These are phyloP conservation scores for Sistotremastrum niveocremeum DNA, from an alignment of 768 basidiomycete genomes.

Conservation along the genomic window DNA sequence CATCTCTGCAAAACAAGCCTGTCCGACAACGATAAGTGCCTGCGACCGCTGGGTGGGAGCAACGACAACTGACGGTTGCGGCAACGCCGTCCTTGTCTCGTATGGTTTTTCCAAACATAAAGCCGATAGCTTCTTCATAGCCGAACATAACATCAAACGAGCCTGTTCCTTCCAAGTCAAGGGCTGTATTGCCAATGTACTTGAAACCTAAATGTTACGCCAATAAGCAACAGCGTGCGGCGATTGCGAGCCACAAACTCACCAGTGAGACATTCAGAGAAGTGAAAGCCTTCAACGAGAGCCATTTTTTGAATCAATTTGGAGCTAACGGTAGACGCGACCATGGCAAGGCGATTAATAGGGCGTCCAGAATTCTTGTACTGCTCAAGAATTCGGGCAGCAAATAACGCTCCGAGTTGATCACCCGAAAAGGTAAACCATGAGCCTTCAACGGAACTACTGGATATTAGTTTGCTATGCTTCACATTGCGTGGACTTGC, in stretches of 20 bases:
- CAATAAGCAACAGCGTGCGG: conserved; percentile 7
- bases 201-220: conserved; percentile 54
- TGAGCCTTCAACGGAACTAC: conserved; percentile 29
- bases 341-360: conserved; percentile 59
- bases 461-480: not conserved
- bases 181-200: conserved; percentile 75
- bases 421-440: conserved; percentile 78
- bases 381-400: conserved; percentile 25
- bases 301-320: conserved; percentile 82
- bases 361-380: conserved; percentile 31
- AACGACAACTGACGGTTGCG: conserved; percentile 40
- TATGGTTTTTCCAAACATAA: conserved; percentile 69
- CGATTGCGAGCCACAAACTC: conserved; percentile 5
- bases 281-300: conserved; percentile 61
- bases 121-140: conserved; percentile 90
- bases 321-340: conserved; percentile 82
- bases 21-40: not conserved
- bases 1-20: conserved; percentile 64
- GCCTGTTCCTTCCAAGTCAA: conserved; percentile 48
- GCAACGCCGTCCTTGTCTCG: conserved; percentile 84
- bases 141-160: conserved; percentile 59
- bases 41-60: not conserved
- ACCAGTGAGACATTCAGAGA: conserved; percentile 80
- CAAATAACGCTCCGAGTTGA: conserved; percentile 53
- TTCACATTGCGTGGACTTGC: conserved; percentile 2